Evolutionary conservation across 1,139 yeast genomes (phyloP), one percentile per base, ranked within the genome.

Genomic region (Lodderomyces beijingensis): DNA sequence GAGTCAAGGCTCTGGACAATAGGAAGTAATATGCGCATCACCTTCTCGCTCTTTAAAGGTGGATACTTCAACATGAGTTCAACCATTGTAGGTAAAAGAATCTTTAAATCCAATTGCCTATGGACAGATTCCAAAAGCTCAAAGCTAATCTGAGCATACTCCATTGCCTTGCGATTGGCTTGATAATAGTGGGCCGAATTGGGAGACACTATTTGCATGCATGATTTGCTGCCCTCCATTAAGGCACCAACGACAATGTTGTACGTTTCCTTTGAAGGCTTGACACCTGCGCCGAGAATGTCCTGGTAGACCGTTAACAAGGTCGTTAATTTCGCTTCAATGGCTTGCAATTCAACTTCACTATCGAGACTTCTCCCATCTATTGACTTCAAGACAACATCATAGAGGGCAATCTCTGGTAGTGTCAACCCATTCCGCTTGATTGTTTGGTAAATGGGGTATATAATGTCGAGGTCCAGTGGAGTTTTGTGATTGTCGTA

Each of bases 301-400:
- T 80, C 88, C 35, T 81, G 84, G 50, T 82, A 82, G 25, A 80
- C 76, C 11, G 78, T 79, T 41, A 82, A 58, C 39, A 82, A 51
- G 34, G 69, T 74, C 3, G 85, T 80, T 46, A 81, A 62, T 45
- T 58, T 57, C 16, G 50, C 43, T 42, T 68, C 74, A 11, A 62
- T 54, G 13, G 58, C 54, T 19, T 49, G 54, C 5, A 61, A 35
- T 3, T 47, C 36, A 2, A 31, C 15, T 8, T 51, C 55, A 4
- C 33, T 29, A 30, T 65, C 65, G 27, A 65, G 44, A 0, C 55
- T 37, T 39, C 74, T 49, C 26, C 38, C 27, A 1, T 52, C 39
- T 2, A 68, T 51, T n/a, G 72, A 65, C 18, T 42, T 37, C 36
- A 68, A 51, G 3, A 68, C 63, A 4, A 57, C 47, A 43, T 68